Evolutionary conservation across 768 basidiomycete genomes (phyloP).

Genomic region (Kondoa malvinella): DNA sequence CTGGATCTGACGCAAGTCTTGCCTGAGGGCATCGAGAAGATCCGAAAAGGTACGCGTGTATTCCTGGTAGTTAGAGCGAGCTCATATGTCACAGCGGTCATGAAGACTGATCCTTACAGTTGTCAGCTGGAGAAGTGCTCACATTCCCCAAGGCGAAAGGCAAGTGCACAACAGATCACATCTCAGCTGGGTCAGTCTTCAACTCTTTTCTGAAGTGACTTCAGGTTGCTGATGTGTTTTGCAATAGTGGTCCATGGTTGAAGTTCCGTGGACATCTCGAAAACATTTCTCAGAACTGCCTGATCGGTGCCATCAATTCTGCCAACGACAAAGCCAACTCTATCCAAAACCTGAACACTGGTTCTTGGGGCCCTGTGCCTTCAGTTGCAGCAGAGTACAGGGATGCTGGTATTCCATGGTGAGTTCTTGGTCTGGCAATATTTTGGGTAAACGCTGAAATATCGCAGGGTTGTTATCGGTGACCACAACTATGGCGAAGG

Average conservation of each 20-base stretch:
- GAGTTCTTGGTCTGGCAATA: not conserved
- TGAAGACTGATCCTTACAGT: constrained; percentile 50
- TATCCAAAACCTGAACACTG: constrained; percentile 66
- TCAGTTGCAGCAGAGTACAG: constrained; percentile 75
- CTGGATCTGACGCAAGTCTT: constrained; percentile 44
- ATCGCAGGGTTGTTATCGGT: constrained; percentile 94
- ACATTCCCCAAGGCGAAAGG: no score
- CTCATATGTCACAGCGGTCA: constrained; percentile 38
- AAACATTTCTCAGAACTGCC: constrained; percentile 96
- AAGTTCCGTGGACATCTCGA: constrained; percentile 98
- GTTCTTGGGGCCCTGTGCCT: constrained; percentile 71
- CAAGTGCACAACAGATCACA: constrained; percentile 56
- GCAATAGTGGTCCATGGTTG: constrained; percentile 96
- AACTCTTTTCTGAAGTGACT: no score
- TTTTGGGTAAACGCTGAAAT: not conserved
- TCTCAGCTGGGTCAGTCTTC: constrained; percentile 46
- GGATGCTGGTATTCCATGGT: constrained; percentile 73
- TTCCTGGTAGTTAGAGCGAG: constrained; percentile 2
- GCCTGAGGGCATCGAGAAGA: constrained; percentile 47
- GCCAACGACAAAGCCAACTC: constrained; percentile 95
- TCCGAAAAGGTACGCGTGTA: constrained; percentile 40
- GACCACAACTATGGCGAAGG: constrained; percentile 29
- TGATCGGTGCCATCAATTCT: constrained; percentile 90
- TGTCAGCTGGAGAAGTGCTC: constrained; percentile 69
- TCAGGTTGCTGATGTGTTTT: constrained; percentile 52